Percentiles rank a stretch among this genome's conserved stretches.
These are phyloP conservation scores for Bryum argenteum DNA, from an alignment of 225 moss, liverwort and hornwort species.

Conservation along the genomic window DNA sequence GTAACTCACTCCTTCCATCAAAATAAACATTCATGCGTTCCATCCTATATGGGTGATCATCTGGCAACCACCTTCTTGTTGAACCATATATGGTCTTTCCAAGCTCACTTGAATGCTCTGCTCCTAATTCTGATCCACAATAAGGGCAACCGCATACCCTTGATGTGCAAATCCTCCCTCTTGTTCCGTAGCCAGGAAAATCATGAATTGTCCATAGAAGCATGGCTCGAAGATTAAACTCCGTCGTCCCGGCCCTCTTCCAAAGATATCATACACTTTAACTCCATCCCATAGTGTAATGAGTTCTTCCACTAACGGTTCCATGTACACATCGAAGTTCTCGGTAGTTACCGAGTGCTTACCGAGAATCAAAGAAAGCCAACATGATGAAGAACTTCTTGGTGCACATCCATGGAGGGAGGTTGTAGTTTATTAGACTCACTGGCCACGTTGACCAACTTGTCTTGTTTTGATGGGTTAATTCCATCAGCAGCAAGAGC, in stretches of 20 bases:
- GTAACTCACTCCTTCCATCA: too few species aligned
- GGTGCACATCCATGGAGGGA: too few species aligned
- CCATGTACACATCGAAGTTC: too few species aligned
- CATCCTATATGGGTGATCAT: too few species aligned
- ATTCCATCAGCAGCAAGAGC: too few species aligned
- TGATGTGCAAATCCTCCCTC: background rate
- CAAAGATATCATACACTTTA: background rate
- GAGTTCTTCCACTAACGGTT: background rate
- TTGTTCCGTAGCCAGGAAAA: background rate
- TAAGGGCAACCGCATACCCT: background rate
- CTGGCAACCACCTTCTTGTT: background rate
- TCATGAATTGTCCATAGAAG: background rate
- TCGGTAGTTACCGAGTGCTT: too few species aligned
- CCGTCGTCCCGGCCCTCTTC: accelerated
- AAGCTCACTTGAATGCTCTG: background rate
- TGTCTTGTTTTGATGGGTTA: too few species aligned
- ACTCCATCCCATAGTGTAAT: background rate
- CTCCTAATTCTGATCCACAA: background rate
- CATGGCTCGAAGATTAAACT: background rate
- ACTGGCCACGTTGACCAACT: too few species aligned
- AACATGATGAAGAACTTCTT: too few species aligned
- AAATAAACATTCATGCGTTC: too few species aligned
- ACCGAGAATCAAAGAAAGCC: too few species aligned
- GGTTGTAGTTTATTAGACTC: too few species aligned
- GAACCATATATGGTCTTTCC: background rate